Evolutionary conservation across 23 red algal genomes (phyloP), one percentile per base, ranked within the genome.

Genomic region (Pyropia yezoensis): DNA sequence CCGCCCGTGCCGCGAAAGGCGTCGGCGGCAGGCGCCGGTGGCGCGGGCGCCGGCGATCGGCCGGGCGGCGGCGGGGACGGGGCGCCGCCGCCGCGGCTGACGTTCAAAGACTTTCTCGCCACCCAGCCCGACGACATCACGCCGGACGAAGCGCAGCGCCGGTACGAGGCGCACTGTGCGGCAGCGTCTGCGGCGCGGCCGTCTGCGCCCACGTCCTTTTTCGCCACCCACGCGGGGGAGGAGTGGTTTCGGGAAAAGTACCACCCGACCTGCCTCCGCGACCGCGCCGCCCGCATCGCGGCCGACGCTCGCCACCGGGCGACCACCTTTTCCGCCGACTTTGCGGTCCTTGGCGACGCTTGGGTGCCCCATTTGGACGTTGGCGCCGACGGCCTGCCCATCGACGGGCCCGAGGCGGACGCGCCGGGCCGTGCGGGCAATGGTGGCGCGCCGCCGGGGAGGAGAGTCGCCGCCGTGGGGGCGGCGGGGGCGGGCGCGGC

Each of bases 211-310:
- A 27, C 49, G 14, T 58, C 49, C 27, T 88, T 88, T 49, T 88
- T 88, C 26, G 75, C 59, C 33, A 49, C 27, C 23, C 83, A 88
- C 21, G 75, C 61, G 66, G 26, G 50, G n/a, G 60, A 79, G 49
- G 83, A 80, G 18, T 88, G 83, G 83, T 88, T 88, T 28, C 67
- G 66, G 33, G 83, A 88, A 26, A 66, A 75, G 6, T 88, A 88
- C 63, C 29, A 88, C 49, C 83, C 83, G 19, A n/a, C 30, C 16
- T 59, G 34, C 49, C 61, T 88, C 18, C 54, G 52, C 12, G 47
- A 71, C 34, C 75, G 83, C 8, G 49, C 50, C 5, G 39, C 45
- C 6, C 63, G 76, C 27, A 88, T 88, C 18, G 20, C 39, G 23
- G 52, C 50, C 18, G 76, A 73, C 22, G 27, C 30, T 7, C 47